phyloP scores from a whole-genome alignment of 1,284 basidiomycete genomes.

The Clitocybe nebularis region DNA sequence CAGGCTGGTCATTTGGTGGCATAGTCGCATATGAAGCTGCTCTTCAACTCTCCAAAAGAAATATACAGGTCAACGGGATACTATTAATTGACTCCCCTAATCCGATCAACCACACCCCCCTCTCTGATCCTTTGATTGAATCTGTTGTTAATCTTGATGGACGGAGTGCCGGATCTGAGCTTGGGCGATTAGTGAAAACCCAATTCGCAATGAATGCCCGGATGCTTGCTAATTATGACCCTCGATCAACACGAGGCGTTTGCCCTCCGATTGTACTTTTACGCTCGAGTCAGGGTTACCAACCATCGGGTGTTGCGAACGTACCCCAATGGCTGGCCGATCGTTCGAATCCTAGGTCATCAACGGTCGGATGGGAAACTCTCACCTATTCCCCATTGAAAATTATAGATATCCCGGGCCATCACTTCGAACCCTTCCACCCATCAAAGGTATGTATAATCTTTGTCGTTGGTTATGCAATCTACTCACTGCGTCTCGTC shows the following conservation, averaged over 20 bases:
- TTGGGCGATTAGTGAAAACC: conserved; percentile 26
- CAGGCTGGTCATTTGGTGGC: conserved; percentile 78
- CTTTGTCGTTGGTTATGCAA: not conserved
- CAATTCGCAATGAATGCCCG: conserved; percentile 43
- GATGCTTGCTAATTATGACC: conserved; percentile 38
- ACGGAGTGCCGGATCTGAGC: conserved; percentile 19
- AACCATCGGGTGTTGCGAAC: conserved; percentile 22
- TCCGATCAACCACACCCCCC: conserved; percentile 43
- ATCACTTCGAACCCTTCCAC: conserved; percentile 63
- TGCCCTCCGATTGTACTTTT: conserved; percentile 40
- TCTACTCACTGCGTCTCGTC: not conserved
- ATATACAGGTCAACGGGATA: conserved; percentile 48
- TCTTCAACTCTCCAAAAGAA: conserved; percentile 41
- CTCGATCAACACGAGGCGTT: conserved; percentile 17
- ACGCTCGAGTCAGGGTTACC: conserved; percentile 40
- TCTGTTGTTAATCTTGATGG: conserved; percentile 26
- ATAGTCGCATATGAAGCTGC: conserved; percentile 64
- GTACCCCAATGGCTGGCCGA: conserved; percentile 50
- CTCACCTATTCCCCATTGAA: conserved; percentile 35
- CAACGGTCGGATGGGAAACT: conserved; percentile 45
- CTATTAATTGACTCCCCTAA: conserved; percentile 64
- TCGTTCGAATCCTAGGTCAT: conserved; percentile 30
- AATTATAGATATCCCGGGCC: conserved; percentile 55
- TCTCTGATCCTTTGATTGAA: conserved; percentile 49
- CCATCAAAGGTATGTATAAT: conserved; percentile 42